Evolutionary conservation across 2,329 filamentous ascomycete genomes (phyloP), one percentile per base, ranked within the genome.

Genomic region (Metarhizium anisopliae): DNA sequence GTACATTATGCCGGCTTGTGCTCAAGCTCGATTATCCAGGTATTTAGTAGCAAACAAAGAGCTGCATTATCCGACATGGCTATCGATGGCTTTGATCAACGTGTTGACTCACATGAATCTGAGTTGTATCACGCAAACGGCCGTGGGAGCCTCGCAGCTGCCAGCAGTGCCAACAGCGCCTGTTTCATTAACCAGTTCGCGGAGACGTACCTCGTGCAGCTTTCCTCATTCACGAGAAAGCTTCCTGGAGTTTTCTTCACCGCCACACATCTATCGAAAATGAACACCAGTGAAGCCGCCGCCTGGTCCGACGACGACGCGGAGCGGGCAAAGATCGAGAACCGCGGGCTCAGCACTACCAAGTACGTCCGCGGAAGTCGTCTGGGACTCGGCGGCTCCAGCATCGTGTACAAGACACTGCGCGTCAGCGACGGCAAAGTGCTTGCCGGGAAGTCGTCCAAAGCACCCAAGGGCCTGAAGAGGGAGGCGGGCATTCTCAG

Each of bases 401-500:
- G 62, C 13, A 54, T 42, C 1, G 68, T 69, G 10, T 64, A 64
- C 55, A 71, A 70, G 51, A 62, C 68, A 14, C 56, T 56, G 6
- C 58, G 66, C 6, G 47, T 59, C 10, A 47, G 50, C 4, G 67
- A 68, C 32, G 61, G 65, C 6, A 43, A 30, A 18, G 52, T 70
- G 1, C 61, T 66, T 49, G 68, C 68, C 1, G 68, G 65, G 0
- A 71, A 71, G 51, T 45, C 59, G 4, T 66, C 64, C 6, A 51
- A 55, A 11, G 11, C 38, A 11, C 14, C 38, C 38, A 11, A 40
- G 38, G 14, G 13, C 38, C 5, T 13, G 38, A 13, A 16, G 38
- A 13, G 38, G 14, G 38, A 40, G 38, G 38, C 38, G 14, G 38
- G 13, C 13, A 30, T 53, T 55, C n/a, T 36, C 54, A 32, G 47